Evolutionary conservation across 495 filamentous ascomycete species (phyloP).

Genomic region (Tuber brumale): DNA sequence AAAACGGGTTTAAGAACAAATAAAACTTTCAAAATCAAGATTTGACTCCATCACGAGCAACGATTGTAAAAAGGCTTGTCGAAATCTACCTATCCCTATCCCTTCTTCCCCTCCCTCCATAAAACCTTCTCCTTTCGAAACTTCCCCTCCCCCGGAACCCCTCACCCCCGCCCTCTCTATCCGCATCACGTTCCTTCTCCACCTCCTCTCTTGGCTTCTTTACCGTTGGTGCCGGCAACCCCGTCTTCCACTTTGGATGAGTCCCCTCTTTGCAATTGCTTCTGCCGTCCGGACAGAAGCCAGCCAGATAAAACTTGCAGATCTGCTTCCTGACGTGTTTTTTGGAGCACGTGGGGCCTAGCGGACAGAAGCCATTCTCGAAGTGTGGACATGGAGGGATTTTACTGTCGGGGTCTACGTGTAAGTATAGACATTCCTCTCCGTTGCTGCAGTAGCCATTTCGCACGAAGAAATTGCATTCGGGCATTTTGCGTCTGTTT

Average conservation of each 20-base stretch:
- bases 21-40: conserved; percentile 1
- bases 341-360: conserved; percentile 79
- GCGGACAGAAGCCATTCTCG: conserved; percentile 87
- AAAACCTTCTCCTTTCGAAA: conserved; percentile 43
- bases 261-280: conserved; percentile 64
- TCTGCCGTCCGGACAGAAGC: conserved; percentile 84
- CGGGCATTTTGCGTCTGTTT: conserved; percentile 73
- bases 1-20: neutral
- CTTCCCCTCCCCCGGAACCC: conserved; percentile 47
- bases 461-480: conserved; percentile 85
- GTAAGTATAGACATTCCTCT: conserved; percentile 93
- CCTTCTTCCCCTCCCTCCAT: conserved; percentile 35
- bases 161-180: conserved; percentile 51
- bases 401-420: conserved; percentile 74
- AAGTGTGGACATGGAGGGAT: conserved; percentile 89
- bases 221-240: conserved; percentile 65
- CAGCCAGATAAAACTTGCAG: conserved; percentile 82
- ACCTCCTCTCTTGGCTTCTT: conserved; percentile 59
- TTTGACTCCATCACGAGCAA: neutral
- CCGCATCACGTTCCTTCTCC: conserved; percentile 50
- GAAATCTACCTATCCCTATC: conserved; percentile 31
- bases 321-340: conserved; percentile 71
- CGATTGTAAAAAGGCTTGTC: conserved; percentile 1
- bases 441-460: conserved; percentile 91
- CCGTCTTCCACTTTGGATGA: conserved; percentile 67